A percentile compares a stretch with the other conserved stretches of the same genome.
phyloP scores from a whole-genome alignment of 2,329 filamentous ascomycete species.

The Coniochaeta prunicola region DNA sequence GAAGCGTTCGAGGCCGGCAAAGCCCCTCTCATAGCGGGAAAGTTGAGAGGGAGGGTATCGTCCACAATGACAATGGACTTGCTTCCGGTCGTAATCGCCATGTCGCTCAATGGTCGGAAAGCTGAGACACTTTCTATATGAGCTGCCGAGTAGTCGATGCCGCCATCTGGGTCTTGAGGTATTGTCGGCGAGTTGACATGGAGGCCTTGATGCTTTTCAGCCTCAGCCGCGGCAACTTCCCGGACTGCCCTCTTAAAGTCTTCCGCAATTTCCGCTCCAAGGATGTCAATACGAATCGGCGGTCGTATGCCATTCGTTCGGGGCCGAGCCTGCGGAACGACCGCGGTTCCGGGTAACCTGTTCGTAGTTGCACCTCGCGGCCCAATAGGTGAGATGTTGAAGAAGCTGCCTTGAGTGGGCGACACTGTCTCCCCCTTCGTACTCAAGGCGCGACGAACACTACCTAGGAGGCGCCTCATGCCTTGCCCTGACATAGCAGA shows the following conservation, averaged over 20 bases:
- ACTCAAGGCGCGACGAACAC: constrained; percentile 75
- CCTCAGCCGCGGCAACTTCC: constrained; percentile 48
- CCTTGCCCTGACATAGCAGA: constrained; percentile 63
- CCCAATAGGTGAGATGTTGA: constrained; percentile 41
- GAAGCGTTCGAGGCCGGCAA: constrained; percentile 36
- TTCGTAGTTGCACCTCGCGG: constrained; percentile 49
- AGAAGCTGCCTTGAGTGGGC: constrained; percentile 37
- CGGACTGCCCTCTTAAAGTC: constrained; percentile 72
- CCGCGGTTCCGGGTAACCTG: constrained; percentile 49
- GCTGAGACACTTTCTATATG: constrained; percentile 33
- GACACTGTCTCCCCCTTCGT: constrained; percentile 41
- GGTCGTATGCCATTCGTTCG: constrained; percentile 36
- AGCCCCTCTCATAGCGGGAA: constrained; percentile 45
- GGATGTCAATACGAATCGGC: constrained; percentile 67
- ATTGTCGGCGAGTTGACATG: not conserved
- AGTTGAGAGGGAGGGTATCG: constrained; percentile 45
- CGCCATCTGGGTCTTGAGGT: not conserved
- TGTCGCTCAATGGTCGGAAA: constrained; percentile 41
- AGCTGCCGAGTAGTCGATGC: constrained; percentile 28
- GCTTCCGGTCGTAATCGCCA: constrained; percentile 68
- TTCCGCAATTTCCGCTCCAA: constrained; percentile 71
- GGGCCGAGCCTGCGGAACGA: constrained; percentile 48
- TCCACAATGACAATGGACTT: constrained; percentile 88
- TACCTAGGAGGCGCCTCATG: constrained; percentile 80
- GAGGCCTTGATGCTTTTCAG: constrained; percentile 17